Base-by-base conservation (phyloP, 1,139 yeast genomes). In the Taphrina confusa region DNA sequence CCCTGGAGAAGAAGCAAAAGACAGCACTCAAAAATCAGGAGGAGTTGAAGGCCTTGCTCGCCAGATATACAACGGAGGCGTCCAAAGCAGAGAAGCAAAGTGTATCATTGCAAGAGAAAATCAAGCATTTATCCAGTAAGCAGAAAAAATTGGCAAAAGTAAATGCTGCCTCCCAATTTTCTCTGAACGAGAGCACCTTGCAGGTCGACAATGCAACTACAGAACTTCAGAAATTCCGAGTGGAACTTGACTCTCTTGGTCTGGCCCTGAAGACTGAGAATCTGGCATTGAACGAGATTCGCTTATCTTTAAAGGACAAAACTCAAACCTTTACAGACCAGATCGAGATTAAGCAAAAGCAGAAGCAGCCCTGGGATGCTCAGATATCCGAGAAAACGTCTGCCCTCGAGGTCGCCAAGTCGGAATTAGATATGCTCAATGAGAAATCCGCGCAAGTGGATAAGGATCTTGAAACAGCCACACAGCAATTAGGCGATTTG, bases 331-430 rank as follows among this genome's bases (percentile, higher is more conserved):
- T 83, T 62, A 81, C 89, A 0, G 78, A 78, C 18, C 78, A 85
- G 68, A 84, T 89, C 58, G 88, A 83, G 66, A 67, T 69, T 4
- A 74, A 84, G 40, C 94, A 88, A 68, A 78, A 77, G 8, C 77
- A 84, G 64, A 73, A 90, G 6, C 92, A 87, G 64, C 98, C 98
- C 0, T 90, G 95, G 94, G 83, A 82, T 63, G 83, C 80, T 34
- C 80, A 83, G 65, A 75, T 90, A 39, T 83, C 82, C 63, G 79
- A 80, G 25, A 85, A 85, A 62, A 83, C 82, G 64, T 81, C 88
- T 27, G 82, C 83, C 46, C 80, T 87, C 8, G 81, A 83, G 56
- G 78, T 88, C 39, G 81, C 84, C 1, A 78, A 81, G 60, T 82
- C 91, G 6, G 83, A 85, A 63, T 78, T 87, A 16, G 82, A 82